A percentile compares a stretch with the other conserved stretches of the same genome.
phyloP scores from a whole-genome alignment of 371 early-diverging fungal genomes.

The Smittium culicis region DNA sequence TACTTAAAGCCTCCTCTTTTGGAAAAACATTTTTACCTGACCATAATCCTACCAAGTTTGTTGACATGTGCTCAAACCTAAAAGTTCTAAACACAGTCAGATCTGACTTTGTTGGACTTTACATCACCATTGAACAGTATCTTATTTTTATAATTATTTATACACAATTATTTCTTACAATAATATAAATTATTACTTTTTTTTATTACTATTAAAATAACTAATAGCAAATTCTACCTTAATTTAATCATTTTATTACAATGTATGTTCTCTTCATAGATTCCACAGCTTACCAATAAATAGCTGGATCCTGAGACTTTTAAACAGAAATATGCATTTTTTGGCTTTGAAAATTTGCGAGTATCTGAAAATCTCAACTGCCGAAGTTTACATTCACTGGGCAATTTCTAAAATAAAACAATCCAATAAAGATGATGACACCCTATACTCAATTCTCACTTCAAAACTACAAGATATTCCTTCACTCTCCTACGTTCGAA shows the following conservation, averaged over 20 bases:
- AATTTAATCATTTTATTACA: not conserved
- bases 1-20: conserved; percentile 84
- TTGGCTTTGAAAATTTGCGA: conserved; percentile 75
- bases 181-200: not conserved
- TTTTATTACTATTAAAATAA: too few relatives aligned
- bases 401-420: conserved; percentile 85
- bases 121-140: conserved; percentile 67
- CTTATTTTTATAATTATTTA: too few relatives aligned
- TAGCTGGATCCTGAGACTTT: conserved; percentile 60
- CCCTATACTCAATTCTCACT: conserved; percentile 59
- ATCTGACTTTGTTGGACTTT: conserved; percentile 70
- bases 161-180: not conserved
- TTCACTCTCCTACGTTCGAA: conserved; percentile 73
- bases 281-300: conserved; percentile 62
- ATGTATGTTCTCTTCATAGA: conserved; percentile 35
- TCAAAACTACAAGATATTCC: conserved; percentile 56
- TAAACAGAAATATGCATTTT: conserved; percentile 67
- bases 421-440: conserved; percentile 73
- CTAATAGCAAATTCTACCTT: not conserved
- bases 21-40: conserved; percentile 82
- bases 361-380: conserved; percentile 60
- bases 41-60: conserved; percentile 72
- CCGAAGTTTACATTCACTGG: conserved; percentile 84
- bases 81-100: conserved; percentile 82
- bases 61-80: conserved; percentile 68